Conservation (phyloP, 495 filamentous ascomycete species). For the Trichoderma orchidacearum region DNA sequence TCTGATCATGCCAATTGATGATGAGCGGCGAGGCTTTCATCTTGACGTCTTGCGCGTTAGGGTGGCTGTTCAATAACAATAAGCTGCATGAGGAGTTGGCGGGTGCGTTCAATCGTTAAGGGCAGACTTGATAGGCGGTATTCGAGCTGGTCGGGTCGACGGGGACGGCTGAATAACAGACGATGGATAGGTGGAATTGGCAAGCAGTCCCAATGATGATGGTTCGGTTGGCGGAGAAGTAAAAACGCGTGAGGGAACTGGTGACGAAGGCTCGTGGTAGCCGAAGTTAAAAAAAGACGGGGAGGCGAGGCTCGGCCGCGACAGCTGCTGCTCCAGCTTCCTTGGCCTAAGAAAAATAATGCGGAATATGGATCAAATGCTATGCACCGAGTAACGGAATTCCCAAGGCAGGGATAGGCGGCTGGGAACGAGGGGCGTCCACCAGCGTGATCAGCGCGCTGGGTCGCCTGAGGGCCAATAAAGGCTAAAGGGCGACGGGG, state of each 20-base stretch:
- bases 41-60: not conserved
- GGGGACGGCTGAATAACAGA: no score
- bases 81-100: not conserved
- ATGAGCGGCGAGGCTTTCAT: conserved; percentile 90
- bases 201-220: no score
- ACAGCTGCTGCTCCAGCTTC: not conserved
- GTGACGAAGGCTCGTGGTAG: not conserved
- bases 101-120: no score
- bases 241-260: not conserved
- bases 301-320: not conserved
- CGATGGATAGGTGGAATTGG: conserved; percentile 1
- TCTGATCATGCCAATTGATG: conserved; percentile 92
- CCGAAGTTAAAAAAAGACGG: not conserved
- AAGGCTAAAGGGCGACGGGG: no score
- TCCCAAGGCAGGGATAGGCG: no score
- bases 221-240: not conserved
- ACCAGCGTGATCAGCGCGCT: not conserved
- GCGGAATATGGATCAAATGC: no score
- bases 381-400: no score
- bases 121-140: no score
- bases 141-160: no score
- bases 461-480: not conserved
- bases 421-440: not conserved
- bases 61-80: not conserved
- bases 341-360: no score